These are phyloP conservation scores for Bipolaris oryzae DNA, from an alignment of 2,329 filamentous ascomycete species.

Conservation along the genomic window DNA sequence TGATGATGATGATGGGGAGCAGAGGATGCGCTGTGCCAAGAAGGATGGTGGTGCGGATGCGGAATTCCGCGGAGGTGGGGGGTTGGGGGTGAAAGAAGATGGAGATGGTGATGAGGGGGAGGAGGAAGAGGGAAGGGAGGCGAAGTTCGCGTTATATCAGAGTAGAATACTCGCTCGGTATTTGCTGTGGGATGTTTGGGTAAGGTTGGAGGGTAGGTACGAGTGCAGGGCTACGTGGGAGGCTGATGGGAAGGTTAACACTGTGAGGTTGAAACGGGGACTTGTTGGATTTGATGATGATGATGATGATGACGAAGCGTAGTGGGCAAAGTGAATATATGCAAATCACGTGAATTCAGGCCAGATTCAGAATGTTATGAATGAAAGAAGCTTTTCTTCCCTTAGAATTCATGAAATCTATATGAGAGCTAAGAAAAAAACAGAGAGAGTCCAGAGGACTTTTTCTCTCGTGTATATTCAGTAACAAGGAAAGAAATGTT, in stretches of 20 bases:
- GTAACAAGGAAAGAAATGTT: background rate
- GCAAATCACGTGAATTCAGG: background rate
- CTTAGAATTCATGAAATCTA: constrained; percentile 8
- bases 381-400: constrained; percentile 46
- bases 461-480: background rate
- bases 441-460: constrained; percentile 5
- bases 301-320: background rate
- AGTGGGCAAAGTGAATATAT: background rate
- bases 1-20: no score
- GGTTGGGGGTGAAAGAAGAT: background rate
- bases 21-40: background rate
- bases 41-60: background rate
- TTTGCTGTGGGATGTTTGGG: constrained; percentile 19
- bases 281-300: constrained; percentile 12
- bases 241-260: constrained; percentile 9
- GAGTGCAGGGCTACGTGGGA: constrained; percentile 21
- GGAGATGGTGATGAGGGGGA: background rate
- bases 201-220: constrained; percentile 9
- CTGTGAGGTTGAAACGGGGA: constrained; percentile 11
- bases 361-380: background rate
- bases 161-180: constrained; percentile 18
- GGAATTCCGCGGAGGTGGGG: background rate
- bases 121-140: constrained; percentile 3
- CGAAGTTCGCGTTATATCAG: constrained; percentile 20
- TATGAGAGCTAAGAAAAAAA: background rate